A percentile compares a stretch with the other conserved stretches of the same genome.
Evolutionary conservation across 768 basidiomycete species (phyloP).

Genomic region (Pisolithus microcarpus): DNA sequence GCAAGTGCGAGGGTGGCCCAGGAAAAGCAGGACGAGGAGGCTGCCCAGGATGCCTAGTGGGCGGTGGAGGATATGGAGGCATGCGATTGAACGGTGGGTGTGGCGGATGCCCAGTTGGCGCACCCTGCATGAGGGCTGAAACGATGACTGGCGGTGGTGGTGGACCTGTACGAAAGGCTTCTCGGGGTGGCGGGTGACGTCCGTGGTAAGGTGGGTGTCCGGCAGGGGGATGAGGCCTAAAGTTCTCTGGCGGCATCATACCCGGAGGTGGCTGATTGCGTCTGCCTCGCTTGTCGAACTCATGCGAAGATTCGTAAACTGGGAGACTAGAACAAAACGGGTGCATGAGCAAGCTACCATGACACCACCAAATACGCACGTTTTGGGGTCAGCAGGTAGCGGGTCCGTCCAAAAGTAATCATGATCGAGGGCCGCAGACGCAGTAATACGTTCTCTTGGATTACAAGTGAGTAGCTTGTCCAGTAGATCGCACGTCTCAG

Average conservation of each 20-base stretch:
- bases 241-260: slow-evolving; percentile 19
- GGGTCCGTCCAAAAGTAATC: slow-evolving; percentile 94
- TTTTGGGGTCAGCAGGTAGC: slow-evolving; percentile 75
- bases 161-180: slow-evolving; percentile 25
- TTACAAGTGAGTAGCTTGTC: slow-evolving; percentile 80
- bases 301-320: slow-evolving; percentile 74
- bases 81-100: slow-evolving; percentile 3
- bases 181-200: slow-evolving; percentile 33
- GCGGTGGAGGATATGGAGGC: slow-evolving; percentile 4
- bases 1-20: slow-evolving; percentile 9
- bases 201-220: slow-evolving; percentile 24
- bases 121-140: slow-evolving; percentile 26
- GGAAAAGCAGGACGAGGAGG: background rate
- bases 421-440: slow-evolving; percentile 80
- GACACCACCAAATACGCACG: slow-evolving; percentile 37
- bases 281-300: slow-evolving; percentile 70
- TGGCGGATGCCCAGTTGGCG: slow-evolving; percentile 4
- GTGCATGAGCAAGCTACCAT: background rate
- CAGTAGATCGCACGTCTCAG: slow-evolving; percentile 73
- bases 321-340: slow-evolving; percentile 45
- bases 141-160: slow-evolving; percentile 22
- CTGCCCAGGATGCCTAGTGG: background rate
- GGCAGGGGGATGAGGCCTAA: slow-evolving; percentile 11
- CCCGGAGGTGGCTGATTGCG: slow-evolving; percentile 31
- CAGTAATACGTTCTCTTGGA: slow-evolving; percentile 78